Conservation (phyloP, 352 stramenopile genomes). For the Phytopythium oedochilum region DNA sequence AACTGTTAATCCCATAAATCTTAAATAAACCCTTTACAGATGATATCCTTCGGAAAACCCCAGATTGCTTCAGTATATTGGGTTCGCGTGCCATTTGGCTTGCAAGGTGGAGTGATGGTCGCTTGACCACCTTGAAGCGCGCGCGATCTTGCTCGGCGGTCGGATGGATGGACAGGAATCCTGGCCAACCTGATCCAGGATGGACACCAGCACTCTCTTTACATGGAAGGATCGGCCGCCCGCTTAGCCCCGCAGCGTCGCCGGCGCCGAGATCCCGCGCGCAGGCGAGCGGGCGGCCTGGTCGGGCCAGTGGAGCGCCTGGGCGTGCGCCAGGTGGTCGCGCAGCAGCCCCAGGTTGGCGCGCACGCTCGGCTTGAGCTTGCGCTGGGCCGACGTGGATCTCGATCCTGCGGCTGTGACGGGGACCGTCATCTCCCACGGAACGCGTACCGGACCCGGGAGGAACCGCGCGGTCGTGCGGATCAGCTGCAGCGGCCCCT, state of each 20-base stretch:
- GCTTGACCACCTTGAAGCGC: too few species aligned
- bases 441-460: conserved; percentile 44
- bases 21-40: too few species aligned
- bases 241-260: neutral
- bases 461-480: conserved; percentile 17
- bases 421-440: conserved; percentile 67
- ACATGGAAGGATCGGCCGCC: neutral
- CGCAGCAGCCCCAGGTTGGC: conserved; percentile 50
- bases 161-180: too few species aligned
- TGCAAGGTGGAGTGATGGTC: too few species aligned
- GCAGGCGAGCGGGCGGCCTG: conserved; percentile 20
- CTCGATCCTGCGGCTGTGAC: conserved; percentile 6
- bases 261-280: conserved; percentile 1
- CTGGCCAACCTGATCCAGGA: too few species aligned
- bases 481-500: neutral
- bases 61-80: too few species aligned
- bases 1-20: too few species aligned
- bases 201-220: neutral
- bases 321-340: conserved; percentile 52
- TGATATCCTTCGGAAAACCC: too few species aligned
- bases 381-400: conserved; percentile 27
- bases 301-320: conserved; percentile 48
- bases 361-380: conserved; percentile 52
- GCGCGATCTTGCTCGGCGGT: too few species aligned
- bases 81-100: too few species aligned